phyloP scores from a whole-genome alignment of 1,139 yeast genomes.

The Magnusiomyces sp. region DNA sequence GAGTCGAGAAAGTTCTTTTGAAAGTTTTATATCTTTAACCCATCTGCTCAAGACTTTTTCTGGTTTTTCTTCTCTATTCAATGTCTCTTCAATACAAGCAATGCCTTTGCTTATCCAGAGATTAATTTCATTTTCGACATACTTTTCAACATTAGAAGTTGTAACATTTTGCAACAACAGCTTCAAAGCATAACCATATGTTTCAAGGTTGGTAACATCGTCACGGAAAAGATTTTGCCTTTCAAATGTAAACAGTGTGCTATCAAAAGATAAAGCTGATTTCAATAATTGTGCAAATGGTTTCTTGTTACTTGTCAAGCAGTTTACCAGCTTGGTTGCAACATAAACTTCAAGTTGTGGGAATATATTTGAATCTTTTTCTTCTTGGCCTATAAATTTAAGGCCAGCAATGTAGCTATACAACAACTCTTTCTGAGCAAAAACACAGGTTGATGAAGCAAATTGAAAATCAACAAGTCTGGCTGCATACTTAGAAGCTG shows the following conservation, averaged over 20 bases:
- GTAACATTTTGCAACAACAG: neutral
- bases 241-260: slow-evolving; percentile 42
- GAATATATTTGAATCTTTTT: neutral
- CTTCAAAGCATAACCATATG: slow-evolving; percentile 3
- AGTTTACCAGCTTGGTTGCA: slow-evolving; percentile 3
- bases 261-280: slow-evolving; percentile 18
- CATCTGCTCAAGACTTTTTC: neutral
- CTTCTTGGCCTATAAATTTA: neutral
- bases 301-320: neutral
- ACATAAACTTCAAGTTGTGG: neutral
- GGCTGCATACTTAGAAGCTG: slow-evolving; percentile 19
- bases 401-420: slow-evolving; percentile 4
- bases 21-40: slow-evolving; percentile 1
- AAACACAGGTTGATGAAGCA: slow-evolving; percentile 24
- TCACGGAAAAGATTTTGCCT: slow-evolving; percentile 45
- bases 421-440: slow-evolving; percentile 25
- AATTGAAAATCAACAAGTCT: slow-evolving; percentile 20
- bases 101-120: neutral
- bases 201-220: slow-evolving; percentile 17
- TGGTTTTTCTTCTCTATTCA: neutral
- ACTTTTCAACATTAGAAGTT: neutral
- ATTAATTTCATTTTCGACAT: neutral
- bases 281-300: slow-evolving; percentile 17
- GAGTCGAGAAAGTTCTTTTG: slow-evolving; percentile 4
- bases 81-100: neutral